Conservation (phyloP, 352 stramenopile genomes). For the Pythium aristosporum region DNA sequence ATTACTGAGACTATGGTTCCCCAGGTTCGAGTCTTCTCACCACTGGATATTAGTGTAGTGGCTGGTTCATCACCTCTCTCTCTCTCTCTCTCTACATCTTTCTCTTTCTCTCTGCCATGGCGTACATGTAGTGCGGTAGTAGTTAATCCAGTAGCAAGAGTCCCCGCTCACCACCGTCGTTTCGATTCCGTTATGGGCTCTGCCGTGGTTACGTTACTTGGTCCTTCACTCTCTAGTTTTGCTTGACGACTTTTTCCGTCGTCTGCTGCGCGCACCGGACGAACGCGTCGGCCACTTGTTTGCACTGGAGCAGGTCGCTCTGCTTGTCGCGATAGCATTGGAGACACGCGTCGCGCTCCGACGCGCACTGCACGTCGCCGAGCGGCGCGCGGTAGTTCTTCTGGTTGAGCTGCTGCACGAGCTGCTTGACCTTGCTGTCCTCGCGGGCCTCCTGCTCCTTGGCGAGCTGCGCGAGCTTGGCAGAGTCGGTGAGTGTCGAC, state of each 20-base stretch:
- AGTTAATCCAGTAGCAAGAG: no score
- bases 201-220: background rate
- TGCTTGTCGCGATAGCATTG: slow-evolving; percentile 87
- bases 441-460: slow-evolving; percentile 73
- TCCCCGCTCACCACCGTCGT: no score
- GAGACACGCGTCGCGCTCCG: slow-evolving; percentile 76
- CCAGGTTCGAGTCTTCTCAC: no score
- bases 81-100: no score
- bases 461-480: slow-evolving; percentile 56
- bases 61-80: no score
- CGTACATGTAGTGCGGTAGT: no score
- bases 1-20: no score
- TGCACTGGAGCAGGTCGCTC: slow-evolving; percentile 78
- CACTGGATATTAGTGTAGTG: no score
- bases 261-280: slow-evolving; percentile 76
- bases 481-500: slow-evolving; percentile 21
- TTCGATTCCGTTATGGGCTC: no score
- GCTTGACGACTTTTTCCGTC: slow-evolving; percentile 79
- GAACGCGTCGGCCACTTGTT: slow-evolving; percentile 85
- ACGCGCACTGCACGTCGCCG: slow-evolving; percentile 77
- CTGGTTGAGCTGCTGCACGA: slow-evolving; percentile 77
- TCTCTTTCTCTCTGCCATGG: no score
- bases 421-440: slow-evolving; percentile 63
- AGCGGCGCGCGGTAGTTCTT: slow-evolving; percentile 85
- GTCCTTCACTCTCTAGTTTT: slow-evolving; percentile 33